Evolutionary conservation across 169 alveolate species (phyloP).

Genomic region (Sarcocystis neurona): DNA sequence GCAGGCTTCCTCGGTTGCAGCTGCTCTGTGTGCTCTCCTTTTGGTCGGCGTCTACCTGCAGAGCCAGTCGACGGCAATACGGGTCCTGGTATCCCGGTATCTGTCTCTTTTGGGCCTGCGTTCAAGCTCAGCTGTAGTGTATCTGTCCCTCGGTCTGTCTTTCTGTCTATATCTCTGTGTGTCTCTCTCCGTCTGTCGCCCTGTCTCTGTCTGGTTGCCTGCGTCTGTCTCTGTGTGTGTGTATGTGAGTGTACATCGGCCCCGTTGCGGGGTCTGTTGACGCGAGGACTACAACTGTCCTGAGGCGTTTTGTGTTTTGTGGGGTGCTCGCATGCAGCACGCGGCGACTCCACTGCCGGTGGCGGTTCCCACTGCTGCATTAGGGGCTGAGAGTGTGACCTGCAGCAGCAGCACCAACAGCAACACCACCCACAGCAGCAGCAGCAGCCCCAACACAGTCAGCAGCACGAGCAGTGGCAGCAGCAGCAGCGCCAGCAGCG

Average conservation of each 20-base stretch:
- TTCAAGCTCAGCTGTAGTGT: no score
- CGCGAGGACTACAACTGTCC: conserved; percentile 13
- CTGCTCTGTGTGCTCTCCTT: no score
- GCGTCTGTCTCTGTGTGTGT: background rate
- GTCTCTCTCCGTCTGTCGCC: background rate
- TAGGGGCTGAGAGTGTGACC: background rate
- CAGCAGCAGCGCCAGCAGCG: conserved; percentile 48
- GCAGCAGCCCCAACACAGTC: background rate
- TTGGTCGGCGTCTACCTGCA: no score
- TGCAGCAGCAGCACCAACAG: background rate
- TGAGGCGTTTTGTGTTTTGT: conserved; percentile 20
- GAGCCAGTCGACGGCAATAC: no score
- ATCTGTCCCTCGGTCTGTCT: no score
- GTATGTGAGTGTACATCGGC: background rate
- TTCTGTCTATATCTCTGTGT: no score
- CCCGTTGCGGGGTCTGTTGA: background rate
- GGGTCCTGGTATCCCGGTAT: no score
- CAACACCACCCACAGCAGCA: conserved; percentile 39
- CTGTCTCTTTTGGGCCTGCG: no score
- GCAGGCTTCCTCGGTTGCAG: no score
- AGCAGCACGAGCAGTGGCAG: background rate
- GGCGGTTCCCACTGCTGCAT: background rate
- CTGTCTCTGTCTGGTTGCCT: background rate
- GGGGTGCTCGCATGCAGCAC: background rate
- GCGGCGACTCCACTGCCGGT: background rate